Evolutionary conservation across 2,329 filamentous ascomycete species (phyloP).

Genomic region (Sporothrix euskadiensis): DNA sequence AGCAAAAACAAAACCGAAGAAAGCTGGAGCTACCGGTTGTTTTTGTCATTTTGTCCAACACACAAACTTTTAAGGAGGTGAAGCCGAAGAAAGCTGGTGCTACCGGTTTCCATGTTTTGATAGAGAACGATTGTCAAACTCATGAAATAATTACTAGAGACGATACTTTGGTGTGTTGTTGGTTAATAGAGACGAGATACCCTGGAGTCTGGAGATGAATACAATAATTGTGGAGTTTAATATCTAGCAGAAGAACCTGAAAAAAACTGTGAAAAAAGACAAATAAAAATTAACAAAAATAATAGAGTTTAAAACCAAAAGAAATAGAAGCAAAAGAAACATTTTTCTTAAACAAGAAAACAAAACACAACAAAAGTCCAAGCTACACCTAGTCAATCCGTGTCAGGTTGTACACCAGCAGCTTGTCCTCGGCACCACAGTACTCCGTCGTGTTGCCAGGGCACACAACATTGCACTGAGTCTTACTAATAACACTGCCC

Average conservation of each 20-base stretch:
- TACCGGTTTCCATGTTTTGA: conserved; percentile 5
- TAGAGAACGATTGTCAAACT: neutral
- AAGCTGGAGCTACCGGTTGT: neutral
- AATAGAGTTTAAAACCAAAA: neutral
- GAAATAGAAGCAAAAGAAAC: too few relatives aligned
- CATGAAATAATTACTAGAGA: neutral
- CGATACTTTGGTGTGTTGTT: neutral
- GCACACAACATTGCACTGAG: conserved; percentile 27
- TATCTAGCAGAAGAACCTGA: neutral
- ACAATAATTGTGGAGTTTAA: neutral
- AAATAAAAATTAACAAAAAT: neutral
- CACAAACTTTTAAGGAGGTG: neutral
- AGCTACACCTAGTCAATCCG: neutral
- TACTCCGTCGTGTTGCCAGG: conserved; percentile 29
- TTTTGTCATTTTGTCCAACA: neutral
- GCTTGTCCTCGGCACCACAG: conserved; percentile 28
- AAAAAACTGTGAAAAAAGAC: neutral
- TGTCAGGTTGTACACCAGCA: conserved; percentile 31
- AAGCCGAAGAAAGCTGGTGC: neutral
- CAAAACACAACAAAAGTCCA: neutral
- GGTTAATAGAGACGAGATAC: conserved; percentile 18
- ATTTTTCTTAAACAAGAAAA: too few relatives aligned
- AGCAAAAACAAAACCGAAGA: neutral
- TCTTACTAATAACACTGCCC: neutral
- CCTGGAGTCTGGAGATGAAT: conserved; percentile 24